phyloP scores from a whole-genome alignment of 495 filamentous ascomycete species.

The Annulohypoxylon stygium region DNA sequence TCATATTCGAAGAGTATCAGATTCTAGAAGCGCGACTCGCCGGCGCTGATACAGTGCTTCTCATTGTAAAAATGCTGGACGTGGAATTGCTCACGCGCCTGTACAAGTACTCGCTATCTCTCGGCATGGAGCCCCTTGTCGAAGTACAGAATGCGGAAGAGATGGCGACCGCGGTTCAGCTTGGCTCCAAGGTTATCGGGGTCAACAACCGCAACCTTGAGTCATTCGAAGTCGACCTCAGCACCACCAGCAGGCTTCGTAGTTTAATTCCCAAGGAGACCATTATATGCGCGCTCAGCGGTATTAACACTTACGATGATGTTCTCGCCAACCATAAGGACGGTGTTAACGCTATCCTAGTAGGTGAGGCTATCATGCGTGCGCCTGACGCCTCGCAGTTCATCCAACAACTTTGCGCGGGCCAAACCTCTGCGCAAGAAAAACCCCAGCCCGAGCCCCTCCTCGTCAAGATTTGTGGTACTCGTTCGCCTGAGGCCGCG shows the following conservation, averaged over 20 bases:
- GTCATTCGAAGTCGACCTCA: constrained; percentile 95
- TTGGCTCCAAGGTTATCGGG: constrained; percentile 94
- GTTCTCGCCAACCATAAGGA: constrained; percentile 89
- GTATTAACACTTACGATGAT: constrained; percentile 91
- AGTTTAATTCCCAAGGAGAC: constrained; percentile 85
- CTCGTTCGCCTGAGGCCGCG: constrained; percentile 84
- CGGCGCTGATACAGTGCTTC: constrained; percentile 92
- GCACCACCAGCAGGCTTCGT: constrained; percentile 92
- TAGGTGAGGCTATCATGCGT: constrained; percentile 96
- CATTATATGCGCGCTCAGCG: constrained; percentile 94
- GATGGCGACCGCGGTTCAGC: constrained; percentile 85
- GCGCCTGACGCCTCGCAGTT: constrained; percentile 83
- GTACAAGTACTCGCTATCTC: constrained; percentile 86
- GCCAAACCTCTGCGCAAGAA: constrained; percentile 50
- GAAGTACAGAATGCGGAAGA: constrained; percentile 96
- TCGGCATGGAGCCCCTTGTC: constrained; percentile 98
- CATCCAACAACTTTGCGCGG: constrained; percentile 82
- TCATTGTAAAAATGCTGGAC: constrained; percentile 99
- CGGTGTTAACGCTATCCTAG: constrained; percentile 91
- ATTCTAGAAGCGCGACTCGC: constrained; percentile 94
- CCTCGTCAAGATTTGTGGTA: constrained; percentile 97
- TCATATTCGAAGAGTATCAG: constrained; percentile 98
- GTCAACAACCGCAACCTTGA: constrained; percentile 98
- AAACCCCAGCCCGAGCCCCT: constrained; percentile 54
- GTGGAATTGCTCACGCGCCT: constrained; percentile 78